These are phyloP conservation scores for Pichia heedii DNA, from an alignment of 805 yeast genomes.

Conservation along the genomic window DNA sequence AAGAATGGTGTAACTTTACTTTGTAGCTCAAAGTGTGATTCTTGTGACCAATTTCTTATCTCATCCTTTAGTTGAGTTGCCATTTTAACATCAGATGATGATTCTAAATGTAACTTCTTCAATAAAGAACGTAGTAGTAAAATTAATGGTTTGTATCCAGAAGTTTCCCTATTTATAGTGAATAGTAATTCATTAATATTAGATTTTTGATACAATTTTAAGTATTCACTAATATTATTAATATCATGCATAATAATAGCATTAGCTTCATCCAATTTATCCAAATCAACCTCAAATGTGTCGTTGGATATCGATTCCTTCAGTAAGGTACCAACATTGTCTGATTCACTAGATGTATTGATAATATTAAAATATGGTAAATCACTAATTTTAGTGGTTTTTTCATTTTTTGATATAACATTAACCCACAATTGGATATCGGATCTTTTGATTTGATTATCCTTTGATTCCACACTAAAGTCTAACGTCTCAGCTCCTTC, in stretches of 20 bases:
- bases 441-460: slow-evolving; percentile 1
- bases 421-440: slow-evolving; percentile 26
- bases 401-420: slow-evolving; percentile 18
- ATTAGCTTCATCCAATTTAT: slow-evolving; percentile 22
- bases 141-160: slow-evolving; percentile 23
- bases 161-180: slow-evolving; percentile 22
- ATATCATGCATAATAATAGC: slow-evolving; percentile 19
- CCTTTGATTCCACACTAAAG: neutral
- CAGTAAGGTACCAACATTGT: neutral
- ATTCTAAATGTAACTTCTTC: slow-evolving; percentile 11
- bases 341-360: slow-evolving; percentile 5
- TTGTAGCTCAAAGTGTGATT: slow-evolving; percentile 29
- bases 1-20: slow-evolving; percentile 24
- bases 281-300: slow-evolving; percentile 18
- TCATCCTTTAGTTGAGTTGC: slow-evolving; percentile 13
- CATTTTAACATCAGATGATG: slow-evolving; percentile 1
- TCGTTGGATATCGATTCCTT: neutral
- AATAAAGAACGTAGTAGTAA: slow-evolving; percentile 20
- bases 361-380: slow-evolving; percentile 23
- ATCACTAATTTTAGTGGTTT: slow-evolving; percentile 15
- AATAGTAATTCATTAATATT: slow-evolving; percentile 20
- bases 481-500: slow-evolving; percentile 12
- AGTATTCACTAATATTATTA: slow-evolving; percentile 20
- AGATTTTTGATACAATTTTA: slow-evolving; percentile 22
- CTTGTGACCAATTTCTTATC: slow-evolving; percentile 26